A percentile compares a stretch with the other conserved stretches of the same genome.
These are phyloP conservation scores for Boletellus ananas DNA, from an alignment of 768 basidiomycete species.

Conservation along the genomic window DNA sequence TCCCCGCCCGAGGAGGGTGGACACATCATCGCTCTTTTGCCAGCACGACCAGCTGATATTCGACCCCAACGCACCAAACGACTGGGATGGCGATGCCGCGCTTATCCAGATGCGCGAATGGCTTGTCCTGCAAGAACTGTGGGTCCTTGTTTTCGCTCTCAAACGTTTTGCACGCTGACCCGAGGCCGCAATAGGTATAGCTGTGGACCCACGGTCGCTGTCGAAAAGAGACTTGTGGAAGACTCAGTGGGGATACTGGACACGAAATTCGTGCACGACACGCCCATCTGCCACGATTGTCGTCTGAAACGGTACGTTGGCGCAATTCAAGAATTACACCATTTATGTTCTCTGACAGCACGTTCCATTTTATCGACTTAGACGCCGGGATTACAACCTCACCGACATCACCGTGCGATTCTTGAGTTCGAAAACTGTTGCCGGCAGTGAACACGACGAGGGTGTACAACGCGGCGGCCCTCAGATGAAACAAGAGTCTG, in stretches of 20 bases:
- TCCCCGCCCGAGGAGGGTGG: conserved; percentile 55
- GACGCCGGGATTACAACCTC: conserved; percentile 47
- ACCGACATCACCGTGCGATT: conserved; percentile 62
- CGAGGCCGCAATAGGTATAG: conserved; percentile 44
- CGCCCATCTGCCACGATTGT: conserved; percentile 59
- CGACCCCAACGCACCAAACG: conserved; percentile 60
- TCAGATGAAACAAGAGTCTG: conserved; percentile 29
- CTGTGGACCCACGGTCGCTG: conserved; percentile 49
- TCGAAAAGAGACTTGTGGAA: conserved; percentile 37
- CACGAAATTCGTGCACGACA: conserved; percentile 42
- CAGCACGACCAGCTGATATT: conserved; percentile 58
- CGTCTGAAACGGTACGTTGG: conserved; percentile 50
- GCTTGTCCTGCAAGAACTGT: conserved; percentile 58
- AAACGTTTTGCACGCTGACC: conserved; percentile 15
- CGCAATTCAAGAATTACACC: conserved; percentile 1
- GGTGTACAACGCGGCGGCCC: conserved; percentile 24
- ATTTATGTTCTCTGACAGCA: conserved; percentile 12
- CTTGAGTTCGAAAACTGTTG: conserved; percentile 31
- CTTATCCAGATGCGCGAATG: conserved; percentile 64
- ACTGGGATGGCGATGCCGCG: conserved; percentile 53
- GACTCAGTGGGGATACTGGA: conserved; percentile 29
- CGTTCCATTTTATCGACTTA: conserved; percentile 17
- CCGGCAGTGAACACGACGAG: conserved; percentile 27
- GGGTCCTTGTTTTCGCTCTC: conserved; percentile 6
- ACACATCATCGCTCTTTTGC: conserved; percentile 65